Conservation (phyloP, 2,329 filamentous ascomycete genomes). For the Cercospora sp. region DNA sequence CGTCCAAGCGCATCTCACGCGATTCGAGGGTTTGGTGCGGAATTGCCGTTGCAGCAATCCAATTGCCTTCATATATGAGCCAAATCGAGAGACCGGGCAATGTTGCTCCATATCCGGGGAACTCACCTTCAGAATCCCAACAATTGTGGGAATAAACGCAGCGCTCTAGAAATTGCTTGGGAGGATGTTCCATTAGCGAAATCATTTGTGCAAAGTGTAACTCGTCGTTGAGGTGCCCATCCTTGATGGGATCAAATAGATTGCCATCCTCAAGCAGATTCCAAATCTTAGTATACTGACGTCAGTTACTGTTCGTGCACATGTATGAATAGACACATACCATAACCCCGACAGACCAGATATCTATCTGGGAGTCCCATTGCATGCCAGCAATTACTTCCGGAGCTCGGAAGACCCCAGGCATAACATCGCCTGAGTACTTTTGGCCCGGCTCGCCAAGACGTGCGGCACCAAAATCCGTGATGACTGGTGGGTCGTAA, state of each 20-base stretch:
- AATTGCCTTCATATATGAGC: slow-evolving; percentile 29
- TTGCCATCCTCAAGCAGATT: slow-evolving; percentile 34
- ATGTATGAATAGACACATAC: slow-evolving; percentile 17
- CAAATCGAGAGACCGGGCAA: not conserved
- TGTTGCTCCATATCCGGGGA: too few relatives aligned
- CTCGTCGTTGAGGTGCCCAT: slow-evolving; percentile 21
- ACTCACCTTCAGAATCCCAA: slow-evolving; percentile 32
- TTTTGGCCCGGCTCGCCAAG: slow-evolving; percentile 10
- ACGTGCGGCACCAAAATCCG: slow-evolving; percentile 30
- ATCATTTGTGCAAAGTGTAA: slow-evolving; percentile 37
- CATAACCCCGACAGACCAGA: slow-evolving; percentile 35
- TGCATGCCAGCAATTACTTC: slow-evolving; percentile 30
- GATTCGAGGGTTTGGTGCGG: slow-evolving; percentile 34
- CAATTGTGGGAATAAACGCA: slow-evolving; percentile 33
- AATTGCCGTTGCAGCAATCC: slow-evolving; percentile 37
- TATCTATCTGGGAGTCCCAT: slow-evolving; percentile 30
- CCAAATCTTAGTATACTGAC: slow-evolving; percentile 25
- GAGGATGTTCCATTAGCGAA: slow-evolving; percentile 42
- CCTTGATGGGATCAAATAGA: slow-evolving; percentile 26
- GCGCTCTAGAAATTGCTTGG: slow-evolving; percentile 38
- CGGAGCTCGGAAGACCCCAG: slow-evolving; percentile 31
- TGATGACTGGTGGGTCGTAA: slow-evolving; percentile 24
- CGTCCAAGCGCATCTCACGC: slow-evolving; percentile 32
- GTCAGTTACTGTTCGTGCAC: not conserved
- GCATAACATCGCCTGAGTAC: slow-evolving; percentile 28